Evolutionary conservation across 2,329 filamentous ascomycete genomes (phyloP).

Genomic region (Trichoderma brevicompactum): DNA sequence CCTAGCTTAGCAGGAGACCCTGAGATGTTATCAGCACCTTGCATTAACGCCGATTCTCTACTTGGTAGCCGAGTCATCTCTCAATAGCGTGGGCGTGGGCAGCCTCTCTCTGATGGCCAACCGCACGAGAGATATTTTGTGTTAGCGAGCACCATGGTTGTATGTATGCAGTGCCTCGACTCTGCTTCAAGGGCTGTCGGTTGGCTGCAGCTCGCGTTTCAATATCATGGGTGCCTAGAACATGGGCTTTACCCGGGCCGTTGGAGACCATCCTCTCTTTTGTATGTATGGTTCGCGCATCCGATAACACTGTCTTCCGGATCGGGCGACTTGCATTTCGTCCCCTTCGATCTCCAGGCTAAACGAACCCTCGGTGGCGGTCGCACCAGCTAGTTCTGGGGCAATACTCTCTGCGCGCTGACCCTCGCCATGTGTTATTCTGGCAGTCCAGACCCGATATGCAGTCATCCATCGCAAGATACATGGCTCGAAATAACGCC

Average conservation of each 20-base stretch:
- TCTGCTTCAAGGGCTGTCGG: conserved; percentile 1
- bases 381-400: neutral
- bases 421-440: neutral
- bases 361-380: neutral
- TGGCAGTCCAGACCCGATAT: neutral
- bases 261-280: neutral
- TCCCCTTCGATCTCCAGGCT: conserved; percentile 2
- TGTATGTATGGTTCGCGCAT: neutral
- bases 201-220: neutral
- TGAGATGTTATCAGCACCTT: neutral
- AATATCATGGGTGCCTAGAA: neutral
- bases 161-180: neutral
- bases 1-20: neutral
- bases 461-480: neutral
- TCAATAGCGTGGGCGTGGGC: neutral
- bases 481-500: neutral
- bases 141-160: neutral
- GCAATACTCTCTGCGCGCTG: neutral
- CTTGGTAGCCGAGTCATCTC: neutral
- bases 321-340: conserved; percentile 1
- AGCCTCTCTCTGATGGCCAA: neutral
- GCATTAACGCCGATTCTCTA: neutral
- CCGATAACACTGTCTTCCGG: conserved; percentile 1
- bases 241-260: neutral
- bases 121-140: neutral